A percentile compares a stretch with the other conserved stretches of the same genome.
These are phyloP conservation scores for Begonia fuchsioides DNA, from an alignment of 306 rosid species.

Conservation along the genomic window DNA sequence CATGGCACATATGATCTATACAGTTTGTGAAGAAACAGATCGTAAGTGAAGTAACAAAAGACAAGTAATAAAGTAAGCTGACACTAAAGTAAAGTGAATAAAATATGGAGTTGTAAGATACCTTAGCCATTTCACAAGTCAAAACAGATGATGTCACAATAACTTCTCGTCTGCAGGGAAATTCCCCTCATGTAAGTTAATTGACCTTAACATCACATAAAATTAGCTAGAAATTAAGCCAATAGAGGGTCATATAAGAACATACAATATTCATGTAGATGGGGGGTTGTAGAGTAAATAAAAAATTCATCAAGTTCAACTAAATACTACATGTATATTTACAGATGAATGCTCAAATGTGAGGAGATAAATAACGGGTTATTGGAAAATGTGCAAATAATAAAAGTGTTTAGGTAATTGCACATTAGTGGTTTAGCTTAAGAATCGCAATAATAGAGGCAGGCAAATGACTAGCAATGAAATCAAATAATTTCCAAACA, in stretches of 20 bases:
- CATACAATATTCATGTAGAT: too few species aligned
- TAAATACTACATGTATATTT: too few species aligned
- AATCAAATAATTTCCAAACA: too few species aligned
- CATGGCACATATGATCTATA: constrained; percentile 58
- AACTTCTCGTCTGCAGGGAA: constrained; percentile 58
- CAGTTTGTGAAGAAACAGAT: constrained; percentile 11
- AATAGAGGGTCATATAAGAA: too few species aligned
- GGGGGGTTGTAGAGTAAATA: too few species aligned
- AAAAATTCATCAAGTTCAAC: not conserved
- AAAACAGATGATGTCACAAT: constrained; percentile 91
- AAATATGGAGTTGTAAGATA: constrained; percentile 15
- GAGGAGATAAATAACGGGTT: too few species aligned
- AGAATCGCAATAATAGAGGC: too few species aligned
- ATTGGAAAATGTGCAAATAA: too few species aligned
- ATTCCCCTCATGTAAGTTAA: constrained; percentile 9
- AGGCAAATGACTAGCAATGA: too few species aligned
- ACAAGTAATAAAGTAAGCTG: constrained; percentile 6
- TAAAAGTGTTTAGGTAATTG: too few species aligned
- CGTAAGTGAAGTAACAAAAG: not conserved
- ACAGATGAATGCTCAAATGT: too few species aligned
- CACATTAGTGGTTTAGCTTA: too few species aligned
- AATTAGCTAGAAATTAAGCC: not conserved
- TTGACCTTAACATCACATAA: not conserved
- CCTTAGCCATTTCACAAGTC: constrained; percentile 78
- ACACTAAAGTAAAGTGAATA: constrained; percentile 3